phyloP scores from a whole-genome alignment of 2,329 filamentous ascomycete genomes.

The Venturia asperata region DNA sequence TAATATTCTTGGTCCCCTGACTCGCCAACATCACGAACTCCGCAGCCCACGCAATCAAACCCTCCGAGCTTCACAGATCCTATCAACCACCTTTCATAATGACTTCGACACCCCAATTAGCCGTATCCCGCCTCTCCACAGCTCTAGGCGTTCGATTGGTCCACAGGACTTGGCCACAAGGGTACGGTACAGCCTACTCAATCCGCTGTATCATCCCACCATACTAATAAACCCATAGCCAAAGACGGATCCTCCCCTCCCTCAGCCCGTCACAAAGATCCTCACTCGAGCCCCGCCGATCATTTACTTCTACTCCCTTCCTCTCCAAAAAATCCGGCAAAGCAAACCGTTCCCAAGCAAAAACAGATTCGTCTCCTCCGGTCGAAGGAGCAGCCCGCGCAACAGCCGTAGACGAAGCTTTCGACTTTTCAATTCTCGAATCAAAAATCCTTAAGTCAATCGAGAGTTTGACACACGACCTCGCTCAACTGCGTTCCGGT shows the following conservation, averaged over 20 bases:
- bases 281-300: neutral
- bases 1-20: too few species aligned
- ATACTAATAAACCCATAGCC: neutral
- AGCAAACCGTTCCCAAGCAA: slow-evolving; percentile 11
- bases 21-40: neutral
- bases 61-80: neutral
- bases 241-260: neutral
- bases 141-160: slow-evolving; percentile 4
- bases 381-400: slow-evolving; percentile 10
- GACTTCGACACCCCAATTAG: neutral
- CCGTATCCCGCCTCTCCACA: neutral
- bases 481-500: slow-evolving; percentile 55
- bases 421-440: slow-evolving; percentile 54
- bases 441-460: slow-evolving; percentile 48
- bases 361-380: slow-evolving; percentile 17
- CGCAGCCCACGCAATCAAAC: neutral
- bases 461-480: slow-evolving; percentile 52
- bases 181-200: too few species aligned
- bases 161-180: neutral
- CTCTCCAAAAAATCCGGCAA: slow-evolving; percentile 18
- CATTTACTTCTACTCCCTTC: slow-evolving; percentile 3
- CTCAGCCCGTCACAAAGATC: neutral
- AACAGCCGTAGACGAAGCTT: slow-evolving; percentile 47
- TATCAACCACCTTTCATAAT: neutral
- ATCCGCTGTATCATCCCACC: too few species aligned